These are phyloP conservation scores for Lepiota venenata DNA, from an alignment of 768 basidiomycete species.

Conservation along the genomic window DNA sequence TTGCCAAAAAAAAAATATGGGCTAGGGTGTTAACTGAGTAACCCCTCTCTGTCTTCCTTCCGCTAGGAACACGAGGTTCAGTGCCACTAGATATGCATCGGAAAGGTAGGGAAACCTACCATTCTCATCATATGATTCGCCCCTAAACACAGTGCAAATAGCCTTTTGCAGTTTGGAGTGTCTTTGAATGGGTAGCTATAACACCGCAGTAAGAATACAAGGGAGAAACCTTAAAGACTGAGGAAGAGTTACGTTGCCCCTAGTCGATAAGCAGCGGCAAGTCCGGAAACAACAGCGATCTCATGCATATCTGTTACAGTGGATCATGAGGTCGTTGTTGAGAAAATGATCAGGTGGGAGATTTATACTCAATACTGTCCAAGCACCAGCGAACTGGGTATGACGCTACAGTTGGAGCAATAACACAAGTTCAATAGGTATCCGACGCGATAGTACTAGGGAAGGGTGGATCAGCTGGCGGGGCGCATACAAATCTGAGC, in stretches of 20 bases:
- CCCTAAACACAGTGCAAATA: conserved; percentile 26
- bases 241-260: conserved; percentile 28
- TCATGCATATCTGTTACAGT: conserved; percentile 32
- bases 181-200: conserved; percentile 29
- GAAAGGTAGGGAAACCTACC: not conserved
- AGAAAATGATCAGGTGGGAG: not conserved
- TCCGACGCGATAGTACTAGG: conserved; percentile 36
- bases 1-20: not conserved
- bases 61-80: not conserved
- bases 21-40: not conserved
- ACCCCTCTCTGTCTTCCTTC: conserved; percentile 1
- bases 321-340: not conserved
- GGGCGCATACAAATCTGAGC: not conserved
- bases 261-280: conserved; percentile 34
- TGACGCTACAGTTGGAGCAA: conserved; percentile 19
- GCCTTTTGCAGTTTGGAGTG: conserved; percentile 25
- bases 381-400: conserved; percentile 34
- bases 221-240: not conserved
- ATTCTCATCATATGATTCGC: conserved; percentile 20
- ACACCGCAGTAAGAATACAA: not conserved
- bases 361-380: conserved; percentile 31
- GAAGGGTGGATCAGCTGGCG: not conserved
- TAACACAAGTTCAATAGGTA: too few species aligned
- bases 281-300: conserved; percentile 35
- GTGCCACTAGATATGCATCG: not conserved